A percentile compares a stretch with the other conserved stretches of the same genome.
These are phyloP conservation scores for Eucalyptus sp. DNA, from an alignment of 345 rosid genomes.

Conservation along the genomic window DNA sequence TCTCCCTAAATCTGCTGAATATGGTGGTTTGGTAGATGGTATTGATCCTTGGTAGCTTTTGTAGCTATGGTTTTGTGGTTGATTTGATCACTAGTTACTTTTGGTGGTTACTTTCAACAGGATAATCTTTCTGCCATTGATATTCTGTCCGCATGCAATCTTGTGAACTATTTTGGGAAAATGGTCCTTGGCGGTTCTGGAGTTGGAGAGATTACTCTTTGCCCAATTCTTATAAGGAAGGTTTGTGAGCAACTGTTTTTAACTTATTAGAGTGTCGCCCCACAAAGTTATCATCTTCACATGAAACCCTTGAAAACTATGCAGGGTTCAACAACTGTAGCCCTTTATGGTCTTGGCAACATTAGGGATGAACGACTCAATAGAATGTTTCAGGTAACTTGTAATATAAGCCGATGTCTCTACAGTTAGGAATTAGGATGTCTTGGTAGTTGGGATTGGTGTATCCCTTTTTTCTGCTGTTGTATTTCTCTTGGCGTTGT, in stretches of 20 bases:
- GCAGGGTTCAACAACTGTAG: constrained; percentile 90
- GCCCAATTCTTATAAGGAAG: constrained; percentile 88
- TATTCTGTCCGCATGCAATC: constrained; percentile 95
- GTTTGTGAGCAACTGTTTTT: constrained; percentile 21
- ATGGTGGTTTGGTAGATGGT: not conserved
- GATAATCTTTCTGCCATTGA: constrained; percentile 97
- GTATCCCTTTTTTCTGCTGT: not conserved
- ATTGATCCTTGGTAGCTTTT: not conserved
- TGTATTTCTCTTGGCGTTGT: not conserved
- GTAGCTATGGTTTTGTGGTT: not conserved
- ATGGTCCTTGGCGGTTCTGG: constrained; percentile 99
- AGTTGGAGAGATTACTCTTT: constrained; percentile 88
- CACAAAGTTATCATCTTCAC: not conserved
- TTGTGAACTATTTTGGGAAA: constrained; percentile 93
- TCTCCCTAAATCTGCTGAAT: not conserved
- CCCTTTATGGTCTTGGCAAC: constrained; percentile 97
- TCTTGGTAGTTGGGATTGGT: not conserved
- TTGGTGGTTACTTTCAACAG: constrained; percentile 16
- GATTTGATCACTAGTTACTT: not conserved
- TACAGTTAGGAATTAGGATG: not conserved
- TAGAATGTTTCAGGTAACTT: constrained; percentile 91
- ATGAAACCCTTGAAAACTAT: not conserved
- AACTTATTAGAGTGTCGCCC: not conserved
- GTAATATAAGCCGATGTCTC: not conserved
- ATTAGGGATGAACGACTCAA: constrained; percentile 97